Evolutionary conservation across 2,329 filamentous ascomycete species (phyloP), one percentile per base, ranked within the genome.

Genomic region (Xylariales sp.): DNA sequence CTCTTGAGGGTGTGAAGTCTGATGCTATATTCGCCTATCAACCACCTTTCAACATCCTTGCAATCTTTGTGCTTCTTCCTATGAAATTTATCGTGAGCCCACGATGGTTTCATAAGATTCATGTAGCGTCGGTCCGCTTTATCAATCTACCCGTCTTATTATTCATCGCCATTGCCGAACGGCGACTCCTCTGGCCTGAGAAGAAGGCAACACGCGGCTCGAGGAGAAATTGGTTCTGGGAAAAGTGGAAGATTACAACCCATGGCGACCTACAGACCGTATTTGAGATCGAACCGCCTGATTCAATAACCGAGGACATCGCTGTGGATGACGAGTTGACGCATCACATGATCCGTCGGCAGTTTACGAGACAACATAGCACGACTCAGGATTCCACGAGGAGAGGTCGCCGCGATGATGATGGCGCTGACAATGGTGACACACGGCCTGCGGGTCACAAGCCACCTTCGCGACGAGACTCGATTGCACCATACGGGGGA

Each of bases 21-120:
- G 88, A 93, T 54, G 84, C 86, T 9, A 79, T 93, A 22, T 91
- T 91, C 57, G 82, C 85, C 12, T 91, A 90, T 56, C 80, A 84
- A 31, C 86, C 88, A 0, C 88, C 88, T 0, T 88, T 93, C 64
- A 94, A 94, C 56, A 78, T 94, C 45, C 63, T 90, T 15, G 88
- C 88, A 16, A 71, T 93, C 20, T 65, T 87, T 45, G 58, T 89
- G 20, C 71, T 93, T 12, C 71, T 91, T 2, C 88, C 88, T 0
- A 73, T 93, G 46, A 89, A 88, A 53, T 86, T 86, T 53, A 52
- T 86, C n/a, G 70, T 88, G 25, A 81, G 80, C n/a, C 80, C 85
- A 0, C 80, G 88, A 32, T 91, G 86, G 86, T 93, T 93, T 58
- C 88, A 94, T 69, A 93, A 91, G 64, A 85, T 91, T 54, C 89